Conservation (phyloP, 768 basidiomycete species). For the Psilocybe tampanensis region DNA sequence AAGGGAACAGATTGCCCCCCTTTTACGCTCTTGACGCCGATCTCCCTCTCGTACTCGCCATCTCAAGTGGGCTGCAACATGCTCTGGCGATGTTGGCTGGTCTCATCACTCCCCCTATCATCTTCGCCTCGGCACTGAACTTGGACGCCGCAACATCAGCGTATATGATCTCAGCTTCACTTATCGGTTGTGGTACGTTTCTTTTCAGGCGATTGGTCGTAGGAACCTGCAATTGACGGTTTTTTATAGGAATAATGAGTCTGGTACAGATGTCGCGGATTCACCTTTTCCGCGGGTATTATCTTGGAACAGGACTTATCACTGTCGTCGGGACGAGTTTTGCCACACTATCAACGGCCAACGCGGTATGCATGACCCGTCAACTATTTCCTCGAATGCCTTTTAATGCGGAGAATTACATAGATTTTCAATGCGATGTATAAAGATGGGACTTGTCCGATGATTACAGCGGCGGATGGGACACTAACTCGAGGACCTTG, state of each 20-base stretch:
- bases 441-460: slow-evolving; percentile 75
- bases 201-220: no score
- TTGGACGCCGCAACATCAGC: slow-evolving; percentile 60
- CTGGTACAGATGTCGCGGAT: slow-evolving; percentile 79
- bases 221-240: not conserved
- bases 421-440: slow-evolving; percentile 82
- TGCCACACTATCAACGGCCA: slow-evolving; percentile 74
- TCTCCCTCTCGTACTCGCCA: slow-evolving; percentile 71
- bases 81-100: slow-evolving; percentile 84
- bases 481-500: slow-evolving; percentile 60
- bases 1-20: slow-evolving; percentile 50
- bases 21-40: slow-evolving; percentile 78
- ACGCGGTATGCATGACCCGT: slow-evolving; percentile 47
- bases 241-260: slow-evolving; percentile 62
- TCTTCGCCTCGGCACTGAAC: slow-evolving; percentile 66
- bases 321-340: slow-evolving; percentile 85
- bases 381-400: not conserved
- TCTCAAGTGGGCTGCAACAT: slow-evolving; percentile 75
- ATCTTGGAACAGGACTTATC: slow-evolving; percentile 79
- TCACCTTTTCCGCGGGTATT: slow-evolving; percentile 61
- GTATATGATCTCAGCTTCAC: slow-evolving; percentile 81
- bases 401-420: not conserved
- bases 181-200: slow-evolving; percentile 73
- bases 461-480: slow-evolving; percentile 57
- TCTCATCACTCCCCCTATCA: slow-evolving; percentile 82